Base-by-base conservation (phyloP, 176 grass and related monocot species). In the Rhipidocladum racemiflorum region DNA sequence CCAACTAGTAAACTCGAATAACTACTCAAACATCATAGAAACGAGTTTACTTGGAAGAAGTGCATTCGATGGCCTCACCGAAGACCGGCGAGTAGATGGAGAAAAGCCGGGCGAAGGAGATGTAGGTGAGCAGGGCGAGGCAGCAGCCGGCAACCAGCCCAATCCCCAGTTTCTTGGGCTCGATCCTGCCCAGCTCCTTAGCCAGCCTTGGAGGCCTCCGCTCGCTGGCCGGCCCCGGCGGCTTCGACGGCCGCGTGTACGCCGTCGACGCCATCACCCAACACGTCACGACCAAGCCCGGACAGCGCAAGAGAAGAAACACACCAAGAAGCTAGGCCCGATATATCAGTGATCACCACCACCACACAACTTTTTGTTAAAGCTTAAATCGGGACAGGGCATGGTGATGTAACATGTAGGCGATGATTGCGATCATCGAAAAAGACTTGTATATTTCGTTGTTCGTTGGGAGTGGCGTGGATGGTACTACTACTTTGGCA, bases 151-250 rank as follows among this genome's bases (percentile, higher is more conserved):
- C 77, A 15, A 89, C 82, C 6, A 89, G 87, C 44, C 82, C 87
- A 18, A 89, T 89, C 7, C 87, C 87, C 17, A 89, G 54, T 63
- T 89, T 89, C 87, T 89, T 89, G 27, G 82, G 87, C 77, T 89
- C 87, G 64, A 89, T 89, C 82, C 63, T 85, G 25, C 82, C 83
- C 4, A 89, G 87, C 43, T 89, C 87, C 82, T 85, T 89, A 77
- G 63, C 82, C 36, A 89, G 82, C 54, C 87, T 63, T 45, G 87
- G 82, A 28, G 55, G 82, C 57, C 77, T 81, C 35, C 87, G 64
- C 2, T 85, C 77, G 27, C 77, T 64, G 44, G 36, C 25, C 27
- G 54, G 63, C 21, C 74, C 87, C 12, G 54, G 82, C 44, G 87
- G 87, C 87, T 89, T 89, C 9, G 81, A 74, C 44, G 43, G 59